Evolutionary conservation across 306 rosid species (phyloP), one percentile per base, ranked within the genome.

Genomic region (Citrullus mucosospermus): DNA sequence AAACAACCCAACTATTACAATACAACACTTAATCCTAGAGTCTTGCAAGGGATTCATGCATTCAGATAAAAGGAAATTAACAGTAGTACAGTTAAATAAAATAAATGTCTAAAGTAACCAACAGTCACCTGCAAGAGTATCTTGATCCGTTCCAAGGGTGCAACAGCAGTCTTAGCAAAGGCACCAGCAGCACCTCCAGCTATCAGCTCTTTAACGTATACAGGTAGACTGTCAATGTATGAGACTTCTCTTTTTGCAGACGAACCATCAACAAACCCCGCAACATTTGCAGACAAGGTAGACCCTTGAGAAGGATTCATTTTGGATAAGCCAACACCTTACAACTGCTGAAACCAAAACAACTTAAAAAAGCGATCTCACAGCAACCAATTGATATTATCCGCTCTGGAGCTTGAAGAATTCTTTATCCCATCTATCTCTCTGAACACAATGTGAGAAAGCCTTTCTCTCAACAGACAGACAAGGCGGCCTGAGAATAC

Each of bases 121-220:
- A 20, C 48, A 20, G 28, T 57, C 55, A 95, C 99, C 99, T 96
- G 99, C 97, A 96, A 88, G 30, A 96, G 91, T 60, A 96, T 96
- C 86, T 96, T 96, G 81, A 85, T 92, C 44, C 99, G 81, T 82
- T 96, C 99, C 20, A 96, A 84, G n/a, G 99, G 99, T 1, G 99
- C 99, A 80, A 95, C 93, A 8, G 92, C 34, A 34, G 91, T 86
- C 86, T 91, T 96, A 36, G 99, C 80, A 77, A 96, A 91, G 17
- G 91, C 98, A 32, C 99, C 99, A 17, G 99, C 99, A 72, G 88
- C 84, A 0, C 98, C 99, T 22, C 99, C 98, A 18, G 99, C 97
- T 50, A 92, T 85, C 6, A 92, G 80, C 86, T 95, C 99, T 88
- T 89, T 92, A 18, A 80, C 93, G 82, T 92, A 95, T 9, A 95